These are phyloP conservation scores for Entoloma clypeatum DNA, from an alignment of 1,284 basidiomycete species.

Conservation along the genomic window DNA sequence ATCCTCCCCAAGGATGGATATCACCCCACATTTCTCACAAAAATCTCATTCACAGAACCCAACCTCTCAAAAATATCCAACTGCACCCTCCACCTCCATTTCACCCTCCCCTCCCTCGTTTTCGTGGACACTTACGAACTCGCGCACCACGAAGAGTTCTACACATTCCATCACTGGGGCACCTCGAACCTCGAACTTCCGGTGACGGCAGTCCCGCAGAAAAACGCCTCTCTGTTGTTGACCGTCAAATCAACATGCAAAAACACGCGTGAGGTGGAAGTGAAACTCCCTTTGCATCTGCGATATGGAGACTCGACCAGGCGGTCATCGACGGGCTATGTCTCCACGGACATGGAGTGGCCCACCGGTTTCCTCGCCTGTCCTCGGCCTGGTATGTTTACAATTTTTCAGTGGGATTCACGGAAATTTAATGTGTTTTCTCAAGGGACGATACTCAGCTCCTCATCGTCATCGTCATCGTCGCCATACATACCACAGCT, in stretches of 20 bases:
- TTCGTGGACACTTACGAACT: slow-evolving; percentile 55
- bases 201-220: slow-evolving; percentile 36
- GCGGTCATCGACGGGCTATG: slow-evolving; percentile 15
- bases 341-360: slow-evolving; percentile 28
- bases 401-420: neutral
- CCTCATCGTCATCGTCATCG: neutral
- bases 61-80: slow-evolving; percentile 12
- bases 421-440: neutral
- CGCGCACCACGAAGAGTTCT: slow-evolving; percentile 38
- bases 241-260: slow-evolving; percentile 23
- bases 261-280: slow-evolving; percentile 18
- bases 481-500: slow-evolving; percentile 12
- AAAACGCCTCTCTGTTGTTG: slow-evolving; percentile 37
- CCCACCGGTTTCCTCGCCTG: slow-evolving; percentile 42
- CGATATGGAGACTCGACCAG: slow-evolving; percentile 40
- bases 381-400: slow-evolving; percentile 23
- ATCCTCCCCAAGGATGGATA: slow-evolving; percentile 14
- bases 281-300: slow-evolving; percentile 47
- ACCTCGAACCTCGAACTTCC: slow-evolving; percentile 47
- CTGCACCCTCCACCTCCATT: slow-evolving; percentile 40
- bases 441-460: slow-evolving; percentile 7
- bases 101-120: slow-evolving; percentile 40
- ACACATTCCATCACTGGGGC: slow-evolving; percentile 40
- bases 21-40: slow-evolving; percentile 16
- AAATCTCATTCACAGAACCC: slow-evolving; percentile 6